Evolutionary conservation across 1,284 basidiomycete species (phyloP).

Genomic region (Pholiota adiposa): DNA sequence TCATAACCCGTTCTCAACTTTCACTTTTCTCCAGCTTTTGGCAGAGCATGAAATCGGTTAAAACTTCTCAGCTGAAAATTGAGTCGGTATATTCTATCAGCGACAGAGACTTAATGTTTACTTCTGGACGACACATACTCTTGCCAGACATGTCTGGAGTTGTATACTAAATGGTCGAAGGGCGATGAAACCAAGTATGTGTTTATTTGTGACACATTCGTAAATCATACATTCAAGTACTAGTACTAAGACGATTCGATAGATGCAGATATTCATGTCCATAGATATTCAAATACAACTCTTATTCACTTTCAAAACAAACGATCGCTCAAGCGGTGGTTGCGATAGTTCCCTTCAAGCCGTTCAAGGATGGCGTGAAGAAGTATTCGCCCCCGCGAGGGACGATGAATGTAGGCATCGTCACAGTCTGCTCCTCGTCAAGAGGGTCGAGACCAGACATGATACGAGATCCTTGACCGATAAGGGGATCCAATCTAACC

Average conservation of each 20-base stretch:
- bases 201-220: background rate
- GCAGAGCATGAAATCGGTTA: constrained; percentile 87
- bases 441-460: constrained; percentile 46
- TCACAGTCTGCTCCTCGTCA: constrained; percentile 30
- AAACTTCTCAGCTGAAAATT: background rate
- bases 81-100: constrained; percentile 1
- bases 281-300: background rate
- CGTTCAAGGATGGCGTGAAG: constrained; percentile 44
- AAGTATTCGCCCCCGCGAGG: constrained; percentile 49
- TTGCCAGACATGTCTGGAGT: constrained; percentile 4
- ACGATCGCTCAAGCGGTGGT: constrained; percentile 7
- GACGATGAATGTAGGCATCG: constrained; percentile 37
- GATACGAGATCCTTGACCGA: constrained; percentile 48
- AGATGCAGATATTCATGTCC: constrained; percentile 6
- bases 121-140: background rate
- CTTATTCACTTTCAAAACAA: background rate
- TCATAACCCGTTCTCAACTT: constrained; percentile 14
- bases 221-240: background rate
- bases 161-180: background rate
- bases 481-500: constrained; percentile 46
- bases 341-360: constrained; percentile 36
- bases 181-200: constrained; percentile 4
- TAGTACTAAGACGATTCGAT: background rate
- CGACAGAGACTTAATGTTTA: background rate
- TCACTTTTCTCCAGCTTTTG: constrained; percentile 61